Evolutionary conservation across 78 protist genomes (phyloP), one percentile per base, ranked within the genome.

Genomic region (Protostelium mycophagum): DNA sequence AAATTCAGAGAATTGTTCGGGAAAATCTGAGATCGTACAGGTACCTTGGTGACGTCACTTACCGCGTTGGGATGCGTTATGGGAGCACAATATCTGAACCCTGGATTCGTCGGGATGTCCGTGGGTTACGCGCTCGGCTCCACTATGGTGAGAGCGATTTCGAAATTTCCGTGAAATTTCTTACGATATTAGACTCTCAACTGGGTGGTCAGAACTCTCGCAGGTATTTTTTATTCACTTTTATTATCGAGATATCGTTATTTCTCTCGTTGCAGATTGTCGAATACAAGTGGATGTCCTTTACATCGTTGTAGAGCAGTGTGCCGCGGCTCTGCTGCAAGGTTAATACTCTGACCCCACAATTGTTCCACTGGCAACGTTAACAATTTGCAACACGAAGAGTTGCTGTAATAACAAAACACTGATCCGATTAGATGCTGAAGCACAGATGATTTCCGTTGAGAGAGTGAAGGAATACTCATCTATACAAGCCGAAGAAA

Each of bases 401-500:
- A n/a, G n/a, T n/a, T n/a, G n/a, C n/a, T n/a, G n/a, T n/a, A n/a
- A n/a, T n/a, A n/a, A n/a, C n/a, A n/a, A n/a, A n/a, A n/a, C n/a
- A n/a, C n/a, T n/a, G n/a, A n/a, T n/a, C n/a, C n/a, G n/a, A n/a
- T n/a, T n/a, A n/a, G 36, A 92, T 1, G 83, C 89, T 29, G 99
- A 98, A 91, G 87, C 95, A 1, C 38, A 95, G 87, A 90, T 98
- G 88, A 90, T 87, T 29, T 29, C 95, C 36, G 94, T 98, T 31
- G 98, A 97, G 94, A 85, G 98, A 31, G 35, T 97, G 29, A 25
- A 51, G 36, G 89, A 91, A 31, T 94, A 92, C 88, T 28, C 91
- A 1, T 35, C 35, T 23, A 25, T 90, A 23, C 28, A 31, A 36
- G 9, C 25, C 0, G 97, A 93, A 85, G 91, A 28, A 10, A 36